These are phyloP conservation scores for Ceratobasidium sp. DNA, from an alignment of 1,284 basidiomycete species.

Conservation along the genomic window DNA sequence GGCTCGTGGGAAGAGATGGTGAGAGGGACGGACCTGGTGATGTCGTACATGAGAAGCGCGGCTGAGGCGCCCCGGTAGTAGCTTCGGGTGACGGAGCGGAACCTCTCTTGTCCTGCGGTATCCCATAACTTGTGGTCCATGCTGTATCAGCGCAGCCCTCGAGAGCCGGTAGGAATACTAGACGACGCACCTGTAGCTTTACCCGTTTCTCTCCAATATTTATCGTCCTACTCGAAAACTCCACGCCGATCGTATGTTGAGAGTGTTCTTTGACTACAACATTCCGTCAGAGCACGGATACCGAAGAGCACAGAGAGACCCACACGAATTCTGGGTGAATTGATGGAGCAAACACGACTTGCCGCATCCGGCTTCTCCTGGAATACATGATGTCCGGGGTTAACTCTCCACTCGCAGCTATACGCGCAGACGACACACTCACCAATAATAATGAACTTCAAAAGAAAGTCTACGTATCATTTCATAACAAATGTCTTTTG, in stretches of 20 bases:
- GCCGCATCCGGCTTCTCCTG: conserved; percentile 95
- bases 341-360: conserved; percentile 97
- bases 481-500: neutral
- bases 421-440: conserved; percentile 49
- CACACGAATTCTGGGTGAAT: conserved; percentile 94
- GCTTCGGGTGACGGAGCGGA: conserved; percentile 94
- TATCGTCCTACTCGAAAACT: conserved; percentile 90
- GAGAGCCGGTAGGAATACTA: conserved; percentile 16
- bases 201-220: conserved; percentile 92
- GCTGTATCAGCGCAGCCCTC: neutral
- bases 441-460: conserved; percentile 98
- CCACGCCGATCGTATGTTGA: conserved; percentile 97
- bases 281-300: neutral
- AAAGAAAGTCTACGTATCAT: conserved; percentile 80
- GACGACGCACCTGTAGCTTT: conserved; percentile 81
- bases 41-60: conserved; percentile 95
- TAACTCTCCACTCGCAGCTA: neutral
- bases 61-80: conserved; percentile 97
- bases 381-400: neutral
- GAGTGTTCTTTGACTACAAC: conserved; percentile 91
- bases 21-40: conserved; percentile 77
- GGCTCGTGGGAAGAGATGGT: conserved; percentile 25
- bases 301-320: conserved; percentile 53
- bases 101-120: conserved; percentile 96
- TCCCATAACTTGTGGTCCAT: conserved; percentile 80